Evolutionary conservation across 306 rosid genomes (phyloP).

Genomic region (Acmispon strigosus): DNA sequence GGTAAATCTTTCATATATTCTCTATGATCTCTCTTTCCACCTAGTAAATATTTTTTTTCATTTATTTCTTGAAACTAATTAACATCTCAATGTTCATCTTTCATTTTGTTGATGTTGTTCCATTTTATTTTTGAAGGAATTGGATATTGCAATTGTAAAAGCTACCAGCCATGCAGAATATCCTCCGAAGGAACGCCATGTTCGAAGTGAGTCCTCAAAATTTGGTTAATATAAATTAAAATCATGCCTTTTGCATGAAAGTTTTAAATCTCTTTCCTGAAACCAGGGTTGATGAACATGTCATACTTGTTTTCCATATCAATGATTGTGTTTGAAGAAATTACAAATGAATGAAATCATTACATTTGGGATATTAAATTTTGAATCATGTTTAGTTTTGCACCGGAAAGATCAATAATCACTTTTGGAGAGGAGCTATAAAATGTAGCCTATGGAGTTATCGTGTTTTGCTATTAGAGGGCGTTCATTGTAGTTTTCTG

Average conservation of each 20-base stretch:
- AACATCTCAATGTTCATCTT: neutral
- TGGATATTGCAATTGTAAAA: conserved; percentile 90
- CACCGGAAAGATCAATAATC: too few species aligned
- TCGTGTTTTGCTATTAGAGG: neutral
- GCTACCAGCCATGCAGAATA: conserved; percentile 87
- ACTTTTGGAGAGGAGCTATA: too few species aligned
- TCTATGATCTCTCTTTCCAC: too few species aligned
- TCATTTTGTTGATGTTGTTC: neutral
- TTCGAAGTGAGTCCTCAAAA: conserved; percentile 59
- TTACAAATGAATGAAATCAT: conserved; percentile 10
- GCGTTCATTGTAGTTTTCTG: neutral
- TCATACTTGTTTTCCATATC: neutral
- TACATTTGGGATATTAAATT: neutral
- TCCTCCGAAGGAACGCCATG: conserved; percentile 94
- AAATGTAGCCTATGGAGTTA: too few species aligned
- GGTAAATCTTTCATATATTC: conserved; percentile 32
- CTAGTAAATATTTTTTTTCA: too few species aligned
- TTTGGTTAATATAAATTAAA: neutral
- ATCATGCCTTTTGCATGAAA: neutral
- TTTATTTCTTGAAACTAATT: too few species aligned
- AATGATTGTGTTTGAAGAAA: conserved; percentile 11
- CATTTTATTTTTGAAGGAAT: conserved; percentile 39
- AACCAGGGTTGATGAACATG: neutral
- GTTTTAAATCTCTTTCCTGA: neutral
- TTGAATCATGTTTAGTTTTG: too few species aligned